phyloP scores from a whole-genome alignment of 2,329 filamentous ascomycete species.

The Colletotrichum cereale region DNA sequence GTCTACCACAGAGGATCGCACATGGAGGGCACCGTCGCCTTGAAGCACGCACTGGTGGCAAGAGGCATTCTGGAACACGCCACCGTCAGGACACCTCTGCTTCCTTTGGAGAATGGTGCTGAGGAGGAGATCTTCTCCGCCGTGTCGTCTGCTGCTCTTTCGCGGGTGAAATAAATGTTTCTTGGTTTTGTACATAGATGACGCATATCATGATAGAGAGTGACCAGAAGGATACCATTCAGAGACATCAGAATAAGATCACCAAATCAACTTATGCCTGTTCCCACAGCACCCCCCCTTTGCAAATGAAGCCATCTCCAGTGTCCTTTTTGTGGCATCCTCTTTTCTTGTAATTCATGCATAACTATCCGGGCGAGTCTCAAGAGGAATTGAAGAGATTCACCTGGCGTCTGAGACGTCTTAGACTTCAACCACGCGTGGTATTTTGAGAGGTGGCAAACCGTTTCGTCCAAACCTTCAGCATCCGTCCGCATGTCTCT shows the following conservation, averaged over 20 bases:
- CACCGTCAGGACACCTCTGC: constrained; percentile 62
- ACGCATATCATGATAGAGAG: not conserved
- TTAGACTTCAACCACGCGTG: not conserved
- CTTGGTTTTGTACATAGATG: not conserved
- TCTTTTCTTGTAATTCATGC: not conserved
- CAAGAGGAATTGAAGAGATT: not conserved
- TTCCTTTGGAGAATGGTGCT: constrained; percentile 57
- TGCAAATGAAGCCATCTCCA: not conserved
- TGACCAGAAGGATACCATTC: not conserved
- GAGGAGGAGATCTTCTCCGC: constrained; percentile 58
- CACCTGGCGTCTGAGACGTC: not conserved
- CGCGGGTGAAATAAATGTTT: constrained; percentile 13
- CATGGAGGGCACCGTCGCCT: constrained; percentile 65
- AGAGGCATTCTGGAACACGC: constrained; percentile 62
- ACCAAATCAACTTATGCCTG: too few species aligned
- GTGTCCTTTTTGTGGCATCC: not conserved
- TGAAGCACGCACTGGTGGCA: constrained; percentile 65
- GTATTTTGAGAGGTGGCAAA: not conserved
- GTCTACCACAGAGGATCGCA: constrained; percentile 67
- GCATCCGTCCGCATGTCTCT: not conserved
- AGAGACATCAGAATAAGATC: too few species aligned
- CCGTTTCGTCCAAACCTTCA: not conserved
- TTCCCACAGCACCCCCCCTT: not conserved
- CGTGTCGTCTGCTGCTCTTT: constrained; percentile 47
- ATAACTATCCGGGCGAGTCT: not conserved